These are phyloP conservation scores for Kurtzmaniella natalensis DNA, from an alignment of 1,139 yeast species.

Conservation along the genomic window DNA sequence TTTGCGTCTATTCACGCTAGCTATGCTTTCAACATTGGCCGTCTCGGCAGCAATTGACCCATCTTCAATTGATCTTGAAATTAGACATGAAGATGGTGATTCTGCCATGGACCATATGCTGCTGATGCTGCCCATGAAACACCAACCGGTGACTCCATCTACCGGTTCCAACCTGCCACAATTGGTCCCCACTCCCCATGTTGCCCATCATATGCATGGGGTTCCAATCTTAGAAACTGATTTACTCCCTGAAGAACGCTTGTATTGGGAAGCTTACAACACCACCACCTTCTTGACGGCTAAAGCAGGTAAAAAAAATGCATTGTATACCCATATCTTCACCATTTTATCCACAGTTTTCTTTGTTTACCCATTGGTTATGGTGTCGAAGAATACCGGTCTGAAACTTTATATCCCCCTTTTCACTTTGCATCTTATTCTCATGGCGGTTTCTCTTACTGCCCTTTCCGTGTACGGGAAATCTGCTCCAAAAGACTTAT, in stretches of 20 bases:
- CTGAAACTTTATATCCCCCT: constrained; percentile 56
- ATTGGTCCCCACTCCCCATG: constrained; percentile 46
- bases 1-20: neutral
- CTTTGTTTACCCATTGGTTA: constrained; percentile 63
- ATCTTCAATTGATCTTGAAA: neutral
- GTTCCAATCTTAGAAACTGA: constrained; percentile 68
- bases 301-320: constrained; percentile 45
- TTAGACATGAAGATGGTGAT: constrained; percentile 1
- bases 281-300: constrained; percentile 74
- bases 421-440: constrained; percentile 46
- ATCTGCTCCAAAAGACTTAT: constrained; percentile 57
- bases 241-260: constrained; percentile 65
- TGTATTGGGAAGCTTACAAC: constrained; percentile 76
- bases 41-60: constrained; percentile 74
- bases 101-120: neutral
- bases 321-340: constrained; percentile 54
- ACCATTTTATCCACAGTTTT: constrained; percentile 45
- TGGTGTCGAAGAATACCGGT: constrained; percentile 59
- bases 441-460: constrained; percentile 49
- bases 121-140: too few relatives aligned
- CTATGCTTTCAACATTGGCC: constrained; percentile 26
- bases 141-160: too few relatives aligned
- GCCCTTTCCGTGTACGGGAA: constrained; percentile 56
- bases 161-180: neutral
- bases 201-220: constrained; percentile 59